Evolutionary conservation across 1,139 yeast genomes (phyloP).

Genomic region (Fermentozyma sake): DNA sequence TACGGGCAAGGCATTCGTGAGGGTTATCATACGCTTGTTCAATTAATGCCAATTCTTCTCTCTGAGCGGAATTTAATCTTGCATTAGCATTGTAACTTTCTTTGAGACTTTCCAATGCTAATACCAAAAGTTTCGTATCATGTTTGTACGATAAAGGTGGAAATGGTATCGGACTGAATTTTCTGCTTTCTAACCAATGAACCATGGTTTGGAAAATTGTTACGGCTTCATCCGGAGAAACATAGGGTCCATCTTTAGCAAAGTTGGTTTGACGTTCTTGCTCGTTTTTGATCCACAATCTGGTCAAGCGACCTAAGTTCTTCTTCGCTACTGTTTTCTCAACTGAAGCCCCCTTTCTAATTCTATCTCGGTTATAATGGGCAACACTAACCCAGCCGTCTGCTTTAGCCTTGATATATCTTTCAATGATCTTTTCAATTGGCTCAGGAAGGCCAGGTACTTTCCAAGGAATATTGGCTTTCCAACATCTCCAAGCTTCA

Average conservation of each 20-base stretch:
- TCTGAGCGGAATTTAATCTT: constrained; percentile 76
- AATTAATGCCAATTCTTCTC: constrained; percentile 88
- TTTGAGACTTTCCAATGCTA: constrained; percentile 86
- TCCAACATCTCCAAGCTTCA: constrained; percentile 99
- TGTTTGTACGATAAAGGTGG: constrained; percentile 92
- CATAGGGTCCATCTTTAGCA: constrained; percentile 83
- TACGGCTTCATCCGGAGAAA: constrained; percentile 85
- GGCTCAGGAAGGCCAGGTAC: constrained; percentile 97
- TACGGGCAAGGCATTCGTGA: constrained; percentile 81
- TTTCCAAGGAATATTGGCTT: constrained; percentile 97
- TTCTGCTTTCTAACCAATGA: constrained; percentile 85
- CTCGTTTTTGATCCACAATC: constrained; percentile 89
- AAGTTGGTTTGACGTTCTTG: constrained; percentile 82
- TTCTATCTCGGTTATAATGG: constrained; percentile 85
- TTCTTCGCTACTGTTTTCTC: constrained; percentile 94
- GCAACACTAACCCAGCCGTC: constrained; percentile 97
- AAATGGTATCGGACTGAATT: constrained; percentile 84
- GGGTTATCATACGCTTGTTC: constrained; percentile 98
- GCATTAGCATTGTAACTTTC: constrained; percentile 82
- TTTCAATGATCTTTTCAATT: constrained; percentile 75
- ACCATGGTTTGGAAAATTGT: constrained; percentile 83
- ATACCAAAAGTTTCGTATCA: constrained; percentile 82
- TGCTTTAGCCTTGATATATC: constrained; percentile 92
- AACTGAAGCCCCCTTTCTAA: constrained; percentile 81
- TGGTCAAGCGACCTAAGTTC: constrained; percentile 84